These are phyloP conservation scores for Quercus bicolor DNA, from an alignment of 306 rosid genomes.

Conservation along the genomic window DNA sequence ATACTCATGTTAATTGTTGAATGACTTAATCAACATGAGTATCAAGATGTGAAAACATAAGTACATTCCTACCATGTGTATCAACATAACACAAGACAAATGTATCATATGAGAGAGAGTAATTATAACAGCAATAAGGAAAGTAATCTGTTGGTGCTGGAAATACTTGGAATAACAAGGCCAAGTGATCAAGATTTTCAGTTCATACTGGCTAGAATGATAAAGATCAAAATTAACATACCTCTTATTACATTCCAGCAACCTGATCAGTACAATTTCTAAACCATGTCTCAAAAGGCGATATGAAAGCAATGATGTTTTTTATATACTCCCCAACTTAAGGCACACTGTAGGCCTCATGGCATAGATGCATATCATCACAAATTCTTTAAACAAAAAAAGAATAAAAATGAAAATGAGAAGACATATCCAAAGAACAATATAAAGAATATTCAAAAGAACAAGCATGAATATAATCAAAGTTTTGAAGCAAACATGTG, in stretches of 20 bases:
- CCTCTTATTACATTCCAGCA: slow-evolving; percentile 15
- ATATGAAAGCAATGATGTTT: slow-evolving; percentile 17
- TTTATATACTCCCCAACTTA: neutral
- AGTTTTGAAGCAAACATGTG: neutral
- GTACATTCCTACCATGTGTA: too few species aligned
- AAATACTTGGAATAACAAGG: neutral
- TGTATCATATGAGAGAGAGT: neutral
- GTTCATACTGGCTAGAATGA: neutral
- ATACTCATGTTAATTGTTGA: too few species aligned
- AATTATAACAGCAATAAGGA: neutral
- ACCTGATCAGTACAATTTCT: slow-evolving; percentile 8
- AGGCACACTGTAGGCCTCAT: neutral
- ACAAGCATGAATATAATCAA: neutral
- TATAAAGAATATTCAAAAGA: neutral
- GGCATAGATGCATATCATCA: neutral
- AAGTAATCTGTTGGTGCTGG: neutral
- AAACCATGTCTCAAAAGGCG: slow-evolving; percentile 15
- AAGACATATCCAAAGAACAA: neutral
- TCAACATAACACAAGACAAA: too few species aligned
- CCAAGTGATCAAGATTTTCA: neutral
- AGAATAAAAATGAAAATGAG: neutral
- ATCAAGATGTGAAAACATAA: too few species aligned
- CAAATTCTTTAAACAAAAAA: neutral
- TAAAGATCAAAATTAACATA: slow-evolving; percentile 6
- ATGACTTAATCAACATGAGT: too few species aligned